Base-by-base conservation (phyloP, 2,329 filamentous ascomycete species). In the Nigrospora sphaerica region DNA sequence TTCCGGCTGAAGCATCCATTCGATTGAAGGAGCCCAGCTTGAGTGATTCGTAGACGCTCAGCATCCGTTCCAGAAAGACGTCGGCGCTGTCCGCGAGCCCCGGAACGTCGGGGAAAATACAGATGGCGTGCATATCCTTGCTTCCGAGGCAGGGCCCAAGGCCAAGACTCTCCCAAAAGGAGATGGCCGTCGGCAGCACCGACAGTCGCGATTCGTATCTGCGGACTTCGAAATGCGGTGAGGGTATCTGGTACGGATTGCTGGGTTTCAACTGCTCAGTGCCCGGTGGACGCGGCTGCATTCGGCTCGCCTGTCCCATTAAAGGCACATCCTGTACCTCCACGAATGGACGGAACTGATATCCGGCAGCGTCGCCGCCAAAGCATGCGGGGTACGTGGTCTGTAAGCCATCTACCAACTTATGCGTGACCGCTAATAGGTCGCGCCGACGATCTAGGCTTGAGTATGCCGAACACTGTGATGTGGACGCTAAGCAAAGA, bases 161-260 rank as follows among this genome's bases (percentile, higher is more conserved):
- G 0, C 87, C 86, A 16, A 95, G 69, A 40, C 83, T 82, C 59
- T 93, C 88, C 89, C 88, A 95, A 58, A 93, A 95, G 1, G 76
- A 69, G 17, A 92, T 69, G 0, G 86, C 85, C 1, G 87, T 79
- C 2, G 88, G 86, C 18, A 92, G 70, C 35, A 95, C 72, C 12
- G 89, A 88, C 46, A 90, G 76, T 41, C 77, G 78, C 2, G 75
- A 74, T 35, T 89, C 85, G 17, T 81, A 78, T 45, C 88, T 76
- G 42, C 83, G 82, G 12, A 95, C 71, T 53, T 88, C 82, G 34
- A 93, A 69, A 56, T 87, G 83, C 2, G 88, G 87, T 1, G 81
- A 71, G 2, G 78, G 76, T 2, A 93, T 78, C 36, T 74, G 70
- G 52, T 85, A 85, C 3, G 83, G 65, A 50, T 73, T 77, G 44